A percentile compares a stretch with the other conserved stretches of the same genome.
Evolutionary conservation across 805 yeast genomes (phyloP).

Genomic region (Ogataea allantospora): DNA sequence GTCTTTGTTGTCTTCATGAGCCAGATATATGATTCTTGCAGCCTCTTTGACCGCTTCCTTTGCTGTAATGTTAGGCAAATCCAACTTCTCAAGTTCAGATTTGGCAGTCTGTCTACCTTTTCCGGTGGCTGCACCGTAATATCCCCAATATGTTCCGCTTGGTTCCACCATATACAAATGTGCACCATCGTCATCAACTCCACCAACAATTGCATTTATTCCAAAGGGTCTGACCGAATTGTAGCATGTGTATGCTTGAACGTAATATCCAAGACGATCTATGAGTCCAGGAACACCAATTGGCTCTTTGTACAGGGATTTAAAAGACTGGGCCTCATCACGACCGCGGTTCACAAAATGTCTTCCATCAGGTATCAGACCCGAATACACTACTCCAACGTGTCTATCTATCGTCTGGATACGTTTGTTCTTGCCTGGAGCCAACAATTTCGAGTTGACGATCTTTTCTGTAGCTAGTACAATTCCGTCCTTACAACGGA

Average conservation of each 20-base stretch:
- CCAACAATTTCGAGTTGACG: slow-evolving; percentile 80
- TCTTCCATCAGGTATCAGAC: slow-evolving; percentile 94
- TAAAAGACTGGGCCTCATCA: slow-evolving; percentile 82
- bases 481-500: slow-evolving; percentile 88
- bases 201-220: slow-evolving; percentile 87
- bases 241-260: slow-evolving; percentile 93
- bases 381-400: slow-evolving; percentile 92
- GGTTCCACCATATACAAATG: slow-evolving; percentile 97
- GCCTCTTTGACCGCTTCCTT: slow-evolving; percentile 90
- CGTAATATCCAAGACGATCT: slow-evolving; percentile 85
- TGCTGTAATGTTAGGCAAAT: slow-evolving; percentile 64
- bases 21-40: slow-evolving; percentile 86
- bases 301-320: slow-evolving; percentile 69
- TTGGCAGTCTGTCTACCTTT: slow-evolving; percentile 98
- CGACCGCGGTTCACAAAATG: slow-evolving; percentile 89
- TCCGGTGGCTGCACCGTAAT: slow-evolving; percentile 95
- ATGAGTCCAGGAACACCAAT: slow-evolving; percentile 79
- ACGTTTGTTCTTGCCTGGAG: slow-evolving; percentile 83
- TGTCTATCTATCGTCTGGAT: slow-evolving; percentile 93
- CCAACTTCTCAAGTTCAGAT: slow-evolving; percentile 90
- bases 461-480: slow-evolving; percentile 98
- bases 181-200: slow-evolving; percentile 79
- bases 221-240: slow-evolving; percentile 99
- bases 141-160: slow-evolving; percentile 97
- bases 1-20: slow-evolving; percentile 97